Evolutionary conservation across 495 filamentous ascomycete species (phyloP), one percentile per base, ranked within the genome.

Genomic region (Tuber umbilicatum): DNA sequence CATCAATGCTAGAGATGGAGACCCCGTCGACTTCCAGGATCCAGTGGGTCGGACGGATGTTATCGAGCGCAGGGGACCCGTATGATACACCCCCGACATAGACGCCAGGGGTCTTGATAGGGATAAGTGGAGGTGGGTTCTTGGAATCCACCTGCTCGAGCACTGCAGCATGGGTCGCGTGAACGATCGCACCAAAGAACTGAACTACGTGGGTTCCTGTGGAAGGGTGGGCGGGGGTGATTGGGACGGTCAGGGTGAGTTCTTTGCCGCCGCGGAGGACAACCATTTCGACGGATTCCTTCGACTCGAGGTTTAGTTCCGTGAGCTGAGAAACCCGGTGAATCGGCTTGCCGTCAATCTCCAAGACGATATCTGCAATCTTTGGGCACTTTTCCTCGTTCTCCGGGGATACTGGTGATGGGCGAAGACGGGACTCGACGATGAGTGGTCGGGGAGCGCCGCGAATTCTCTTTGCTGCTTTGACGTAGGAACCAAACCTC

Each of bases 21-120:
- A 77, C 73, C 7, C 80, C 81, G 45, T 82, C 81, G 35, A 82
- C 73, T 31, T 82, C 81, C 31, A 82, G 70, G 37, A 82, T 76
- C 81, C 81, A 82, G 45, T 82, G 81, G 40, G 81, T 82, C 37
- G 81, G 81, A 45, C 81, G 73, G 27, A 82, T 79, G 43, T 82
- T 82, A 71, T 82, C 81, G 31, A 82, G 72, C 10, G 81, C 78
- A 14, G 81, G 81, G 23, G 81, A 82, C n/a, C 81, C 81, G 37
- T 82, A 82, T n/a, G 81, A 82, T 27, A 82, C 81, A 74, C 81
- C 81, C 47, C 81, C 81, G n/a, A 82, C 81, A 68, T 82, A 82
- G 47, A 80, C 76, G 16, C 81, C 81, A n/a, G 78, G 67, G 21
- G 75, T 71, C 39, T 75, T 71, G 3, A 82, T 45, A 12, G 81